These are phyloP conservation scores for Abelmoschus esculentus DNA, from an alignment of 345 rosid species.

Conservation along the genomic window DNA sequence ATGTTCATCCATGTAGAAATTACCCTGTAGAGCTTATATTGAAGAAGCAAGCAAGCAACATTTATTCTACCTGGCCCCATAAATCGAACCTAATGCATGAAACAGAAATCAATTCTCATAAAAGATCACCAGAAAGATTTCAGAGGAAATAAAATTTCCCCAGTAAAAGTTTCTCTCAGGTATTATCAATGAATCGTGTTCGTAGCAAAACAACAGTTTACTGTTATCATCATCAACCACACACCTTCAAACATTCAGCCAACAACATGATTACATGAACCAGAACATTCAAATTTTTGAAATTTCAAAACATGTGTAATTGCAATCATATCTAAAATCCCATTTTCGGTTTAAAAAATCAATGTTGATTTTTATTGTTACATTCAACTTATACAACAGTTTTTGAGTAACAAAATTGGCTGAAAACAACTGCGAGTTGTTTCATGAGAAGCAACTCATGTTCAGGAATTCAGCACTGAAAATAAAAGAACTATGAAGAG, in stretches of 20 bases:
- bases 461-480: neutral
- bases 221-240: neutral
- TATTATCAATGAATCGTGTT: no score
- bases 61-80: no score
- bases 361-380: neutral
- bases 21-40: neutral
- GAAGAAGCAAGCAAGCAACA: neutral
- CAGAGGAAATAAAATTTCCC: neutral
- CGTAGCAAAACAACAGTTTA: neutral
- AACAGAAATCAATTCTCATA: neutral
- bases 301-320: neutral
- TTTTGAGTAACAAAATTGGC: neutral
- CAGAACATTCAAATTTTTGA: conserved; percentile 21
- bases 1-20: neutral
- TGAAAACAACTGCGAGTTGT: neutral
- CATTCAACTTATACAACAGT: neutral
- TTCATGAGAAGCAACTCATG: neutral
- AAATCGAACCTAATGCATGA: neutral
- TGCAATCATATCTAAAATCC: neutral
- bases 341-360: no score
- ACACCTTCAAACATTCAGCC: neutral
- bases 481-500: neutral
- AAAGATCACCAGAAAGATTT: neutral
- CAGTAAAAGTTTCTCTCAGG: neutral
- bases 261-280: neutral